Conservation (phyloP, 1,284 basidiomycete species). For the Schizopora paradoxa region DNA sequence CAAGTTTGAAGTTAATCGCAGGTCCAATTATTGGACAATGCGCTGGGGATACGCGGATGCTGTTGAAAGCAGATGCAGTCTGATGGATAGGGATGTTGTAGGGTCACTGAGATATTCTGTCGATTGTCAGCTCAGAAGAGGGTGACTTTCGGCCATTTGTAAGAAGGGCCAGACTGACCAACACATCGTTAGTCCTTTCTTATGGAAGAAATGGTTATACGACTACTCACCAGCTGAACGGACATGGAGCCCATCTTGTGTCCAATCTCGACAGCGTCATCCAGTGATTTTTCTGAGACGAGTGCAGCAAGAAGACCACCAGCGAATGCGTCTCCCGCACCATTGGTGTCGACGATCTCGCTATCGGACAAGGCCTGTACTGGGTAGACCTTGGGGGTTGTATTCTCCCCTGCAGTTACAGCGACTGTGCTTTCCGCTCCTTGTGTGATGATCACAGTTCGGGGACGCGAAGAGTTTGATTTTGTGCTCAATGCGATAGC, state of each 20-base stretch:
- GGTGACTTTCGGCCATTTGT: constrained; percentile 72
- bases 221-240: constrained; percentile 67
- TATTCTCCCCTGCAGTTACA: constrained; percentile 57
- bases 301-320: constrained; percentile 92
- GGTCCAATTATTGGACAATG: too few species aligned
- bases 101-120: neutral
- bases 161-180: constrained; percentile 66
- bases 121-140: constrained; percentile 41
- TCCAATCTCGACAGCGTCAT: constrained; percentile 79
- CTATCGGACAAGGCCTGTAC: constrained; percentile 61
- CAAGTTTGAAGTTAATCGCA: too few species aligned
- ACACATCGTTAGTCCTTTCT: constrained; percentile 3
- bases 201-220: neutral
- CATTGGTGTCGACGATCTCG: constrained; percentile 95
- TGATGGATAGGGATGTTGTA: too few species aligned
- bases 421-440: constrained; percentile 81
- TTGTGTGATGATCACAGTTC: constrained; percentile 90
- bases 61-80: constrained; percentile 21
- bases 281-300: constrained; percentile 75
- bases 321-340: constrained; percentile 99
- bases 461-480: constrained; percentile 66
- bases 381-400: constrained; percentile 49
- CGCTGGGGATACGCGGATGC: too few species aligned
- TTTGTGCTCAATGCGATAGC: constrained; percentile 68
- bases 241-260: constrained; percentile 90